Evolutionary conservation across 352 stramenopile species (phyloP).

Genomic region (Phytopythium delawarense): DNA sequence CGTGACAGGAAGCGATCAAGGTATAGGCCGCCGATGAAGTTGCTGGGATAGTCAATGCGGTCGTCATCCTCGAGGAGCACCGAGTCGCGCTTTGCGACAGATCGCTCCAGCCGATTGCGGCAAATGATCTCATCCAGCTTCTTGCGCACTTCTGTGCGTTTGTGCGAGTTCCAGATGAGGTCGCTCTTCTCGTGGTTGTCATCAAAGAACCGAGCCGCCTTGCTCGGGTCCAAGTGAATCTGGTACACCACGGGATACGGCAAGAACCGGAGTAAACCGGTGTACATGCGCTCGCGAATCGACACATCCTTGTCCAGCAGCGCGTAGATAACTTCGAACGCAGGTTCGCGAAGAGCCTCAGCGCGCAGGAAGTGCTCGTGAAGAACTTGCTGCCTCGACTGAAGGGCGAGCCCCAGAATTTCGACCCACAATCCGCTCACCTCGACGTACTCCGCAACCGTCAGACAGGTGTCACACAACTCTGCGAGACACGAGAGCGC

Average conservation of each 20-base stretch:
- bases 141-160: conserved; percentile 65
- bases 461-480: conserved; percentile 70
- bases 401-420: conserved; percentile 70
- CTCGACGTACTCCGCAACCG: conserved; percentile 72
- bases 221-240: conserved; percentile 73
- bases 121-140: conserved; percentile 77
- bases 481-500: conserved; percentile 73
- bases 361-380: conserved; percentile 78
- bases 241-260: conserved; percentile 82
- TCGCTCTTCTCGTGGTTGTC: conserved; percentile 84
- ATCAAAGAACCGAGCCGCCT: conserved; percentile 72
- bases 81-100: conserved; percentile 69
- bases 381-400: conserved; percentile 74
- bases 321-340: conserved; percentile 80
- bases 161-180: conserved; percentile 81
- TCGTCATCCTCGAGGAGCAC: conserved; percentile 71
- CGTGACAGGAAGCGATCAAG: conserved; percentile 67
- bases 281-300: conserved; percentile 73
- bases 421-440: conserved; percentile 75
- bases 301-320: conserved; percentile 67
- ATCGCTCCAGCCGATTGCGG: conserved; percentile 67
- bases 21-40: conserved; percentile 73
- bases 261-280: conserved; percentile 61
- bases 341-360: conserved; percentile 65
- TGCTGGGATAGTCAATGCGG: conserved; percentile 50